Evolutionary conservation across 768 basidiomycete genomes (phyloP).

Genomic region (Fomitopsis serialis): DNA sequence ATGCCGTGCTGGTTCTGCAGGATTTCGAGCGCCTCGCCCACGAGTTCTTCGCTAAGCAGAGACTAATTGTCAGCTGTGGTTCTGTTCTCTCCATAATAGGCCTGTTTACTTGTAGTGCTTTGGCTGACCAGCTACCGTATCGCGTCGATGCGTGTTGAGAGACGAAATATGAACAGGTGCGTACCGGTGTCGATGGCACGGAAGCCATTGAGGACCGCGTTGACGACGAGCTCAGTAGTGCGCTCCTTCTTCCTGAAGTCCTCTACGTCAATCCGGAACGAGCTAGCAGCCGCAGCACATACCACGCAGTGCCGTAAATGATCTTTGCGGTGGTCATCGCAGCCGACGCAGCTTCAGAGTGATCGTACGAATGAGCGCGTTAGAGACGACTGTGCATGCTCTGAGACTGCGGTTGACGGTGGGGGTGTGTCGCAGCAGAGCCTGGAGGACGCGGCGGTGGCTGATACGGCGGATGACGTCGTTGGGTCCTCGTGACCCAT

Average conservation of each 20-base stretch:
- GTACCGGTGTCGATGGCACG: conserved; percentile 79
- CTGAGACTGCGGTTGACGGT: no score
- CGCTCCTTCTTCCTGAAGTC: conserved; percentile 66
- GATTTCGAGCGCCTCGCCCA: conserved; percentile 64
- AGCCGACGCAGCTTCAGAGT: not conserved
- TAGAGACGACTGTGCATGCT: no score
- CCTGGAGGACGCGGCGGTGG: no score
- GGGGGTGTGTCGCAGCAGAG: no score
- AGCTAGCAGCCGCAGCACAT: not conserved
- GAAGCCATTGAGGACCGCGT: conserved; percentile 73
- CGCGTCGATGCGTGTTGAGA: not conserved
- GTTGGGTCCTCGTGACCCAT: no score
- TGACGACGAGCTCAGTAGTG: conserved; percentile 62
- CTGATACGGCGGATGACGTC: no score
- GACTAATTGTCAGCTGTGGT: not conserved
- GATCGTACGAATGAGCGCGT: no score
- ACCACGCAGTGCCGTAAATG: conserved; percentile 40
- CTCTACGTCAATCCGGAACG: not conserved
- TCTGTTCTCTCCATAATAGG: not conserved
- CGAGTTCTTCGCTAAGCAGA: conserved; percentile 64
- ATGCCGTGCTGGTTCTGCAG: conserved; percentile 54
- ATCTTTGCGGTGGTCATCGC: conserved; percentile 16
- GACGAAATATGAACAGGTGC: conserved; percentile 12
- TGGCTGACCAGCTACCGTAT: conserved; percentile 51
- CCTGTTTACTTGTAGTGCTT: conserved; percentile 63